Evolutionary conservation across 768 basidiomycete genomes (phyloP).

Genomic region (Macrolepiota albuminosa): DNA sequence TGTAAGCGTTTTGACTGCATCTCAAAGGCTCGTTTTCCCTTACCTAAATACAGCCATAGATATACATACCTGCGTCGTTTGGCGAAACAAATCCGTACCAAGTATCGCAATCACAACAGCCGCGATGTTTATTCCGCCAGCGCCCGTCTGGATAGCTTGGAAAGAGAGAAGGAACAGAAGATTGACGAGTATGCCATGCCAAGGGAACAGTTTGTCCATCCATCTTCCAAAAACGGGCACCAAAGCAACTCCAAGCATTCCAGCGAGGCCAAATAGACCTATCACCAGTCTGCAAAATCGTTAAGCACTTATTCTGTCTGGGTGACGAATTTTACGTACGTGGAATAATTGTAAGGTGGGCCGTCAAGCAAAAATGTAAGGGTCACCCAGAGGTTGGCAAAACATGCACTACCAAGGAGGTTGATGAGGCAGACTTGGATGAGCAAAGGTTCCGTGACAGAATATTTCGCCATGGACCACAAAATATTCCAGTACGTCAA

Average conservation of each 20-base stretch:
- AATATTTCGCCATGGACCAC: slow-evolving; percentile 72
- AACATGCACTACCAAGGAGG: slow-evolving; percentile 55
- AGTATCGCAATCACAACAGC: slow-evolving; percentile 69
- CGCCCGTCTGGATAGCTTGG: slow-evolving; percentile 62
- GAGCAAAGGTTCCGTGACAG: slow-evolving; percentile 73
- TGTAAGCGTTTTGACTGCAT: neutral
- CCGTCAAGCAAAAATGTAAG: slow-evolving; percentile 80
- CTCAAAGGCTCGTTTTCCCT: slow-evolving; percentile 8
- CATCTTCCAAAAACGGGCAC: slow-evolving; percentile 66
- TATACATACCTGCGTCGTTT: slow-evolving; percentile 66
- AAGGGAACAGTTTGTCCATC: slow-evolving; percentile 70
- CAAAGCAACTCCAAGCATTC: slow-evolving; percentile 63
- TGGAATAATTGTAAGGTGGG: slow-evolving; percentile 70
- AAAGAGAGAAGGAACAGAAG: slow-evolving; percentile 43
- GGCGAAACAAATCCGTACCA: slow-evolving; percentile 71
- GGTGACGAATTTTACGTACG: slow-evolving; percentile 33
- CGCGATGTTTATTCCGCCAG: slow-evolving; percentile 63
- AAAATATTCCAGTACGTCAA: slow-evolving; percentile 66
- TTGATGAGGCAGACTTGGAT: slow-evolving; percentile 65
- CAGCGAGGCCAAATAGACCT: slow-evolving; percentile 72
- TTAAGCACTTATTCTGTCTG: neutral
- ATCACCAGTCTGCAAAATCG: slow-evolving; percentile 39
- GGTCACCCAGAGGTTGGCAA: slow-evolving; percentile 65
- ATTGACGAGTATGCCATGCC: slow-evolving; percentile 67
- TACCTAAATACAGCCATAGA: slow-evolving; percentile 57